Evolutionary conservation across 129 eudicot genomes (phyloP), one percentile per base, ranked within the genome.

Genomic region (Deinandra increscens): DNA sequence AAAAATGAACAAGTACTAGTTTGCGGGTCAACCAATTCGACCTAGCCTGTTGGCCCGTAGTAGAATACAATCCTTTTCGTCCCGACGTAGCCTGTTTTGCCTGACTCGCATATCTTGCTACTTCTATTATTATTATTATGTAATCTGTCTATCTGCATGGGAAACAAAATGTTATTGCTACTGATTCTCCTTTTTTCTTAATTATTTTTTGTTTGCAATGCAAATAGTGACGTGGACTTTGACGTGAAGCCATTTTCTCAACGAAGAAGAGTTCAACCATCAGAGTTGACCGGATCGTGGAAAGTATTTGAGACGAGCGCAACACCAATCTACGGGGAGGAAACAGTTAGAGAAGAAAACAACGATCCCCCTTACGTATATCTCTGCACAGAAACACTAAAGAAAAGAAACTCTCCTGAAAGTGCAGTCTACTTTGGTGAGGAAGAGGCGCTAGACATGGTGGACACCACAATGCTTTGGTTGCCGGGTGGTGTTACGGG

Each of bases 261-360:
- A 77, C 73, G 97, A 29, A 83, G 69, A 78, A 81, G 99, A 75
- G 83, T 81, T 15, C 96, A 84, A 60, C 97, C 97, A 15, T 85
- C 84, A 12, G 89, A 94, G 66, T 75, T 94, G 13, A 68, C 71
- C 0, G 99, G 99, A 15, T 84, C 87, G 7, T 94, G 97, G 96
- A 94, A 94, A 63, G 99, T 94, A 64, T 94, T 94, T 42, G 99
- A 94, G 79, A 76, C 87, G 61, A 94, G 99, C 60, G 96, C 91
- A 60, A 94, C 87, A 26, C 99, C 99, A 4, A 79, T 94, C 48
- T 87, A 87, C 2, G 83, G 81, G 0, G 95, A 85, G 18, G 97
- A 90, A 14, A 50, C 33, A 0, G 12, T 45, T n/a, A 59, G 56
- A 7, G 84, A 83, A 23, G 90, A 84, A 70, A 63, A 61, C 10